Evolutionary conservation across 495 filamentous ascomycete genomes (phyloP), one percentile per base, ranked within the genome.

Genomic region (Hypoxylon crocopeplum): DNA sequence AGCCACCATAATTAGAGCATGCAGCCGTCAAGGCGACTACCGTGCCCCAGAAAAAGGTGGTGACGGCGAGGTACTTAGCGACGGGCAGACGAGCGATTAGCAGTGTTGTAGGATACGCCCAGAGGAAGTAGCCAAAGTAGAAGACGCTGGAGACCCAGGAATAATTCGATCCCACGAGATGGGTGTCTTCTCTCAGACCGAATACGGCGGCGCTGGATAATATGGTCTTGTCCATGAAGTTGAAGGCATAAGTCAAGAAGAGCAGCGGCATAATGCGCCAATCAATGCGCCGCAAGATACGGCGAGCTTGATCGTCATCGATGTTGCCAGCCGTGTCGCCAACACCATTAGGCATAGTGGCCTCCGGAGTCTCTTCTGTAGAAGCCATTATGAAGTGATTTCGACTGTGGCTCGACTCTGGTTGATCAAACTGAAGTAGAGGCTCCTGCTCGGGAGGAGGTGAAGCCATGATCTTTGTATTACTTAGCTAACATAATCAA

Each of bases 1-100:
- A 79, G 5, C 88, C 89, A 3, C 78, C 69, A 62, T 83, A 94
- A 56, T 88, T 88, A 7, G 80, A 75, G 0, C 88, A 85, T 2
- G 91, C 75, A 0, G 90, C 91, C 77, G 92, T 93, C 19, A 77
- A 79, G 4, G 84, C 86, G 79, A 92, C 92, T 37, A 81, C 81
- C 11, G 89, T 79, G 0, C 90, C 91, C 83, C 85, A 79, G 50
- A 72, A n/a, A 5, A 74, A 48, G 3, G 65, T 66, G 27, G 56
- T 65, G 34, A 15, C 46, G 37, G 58, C 48, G 29, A 73, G 62
- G 48, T 69, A 70, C 32, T 67, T 68, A 2, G 59, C 73, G 4
- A 72, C 50, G 2, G 73, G 72, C 24, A 75, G 33, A 7, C 69
- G 67, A 19, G 66, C 56, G 19, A 73, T 41, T 5, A 73, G 36